Evolutionary conservation across 495 filamentous ascomycete species (phyloP), one percentile per base, ranked within the genome.

Genomic region (Platismatia glauca): DNA sequence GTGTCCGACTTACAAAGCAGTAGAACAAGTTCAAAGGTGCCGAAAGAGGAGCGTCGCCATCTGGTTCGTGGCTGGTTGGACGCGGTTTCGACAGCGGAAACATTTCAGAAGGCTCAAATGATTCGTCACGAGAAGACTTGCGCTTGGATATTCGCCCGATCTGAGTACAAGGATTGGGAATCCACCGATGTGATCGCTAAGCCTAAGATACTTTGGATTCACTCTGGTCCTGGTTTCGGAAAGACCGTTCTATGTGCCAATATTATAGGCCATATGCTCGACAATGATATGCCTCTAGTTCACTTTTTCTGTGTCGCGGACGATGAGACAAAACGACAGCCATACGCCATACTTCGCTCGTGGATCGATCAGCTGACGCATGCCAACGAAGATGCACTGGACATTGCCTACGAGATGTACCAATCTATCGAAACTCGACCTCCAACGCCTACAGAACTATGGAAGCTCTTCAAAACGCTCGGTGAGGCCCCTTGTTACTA

Each of bases 241-340:
- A 73, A 73, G 46, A 73, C 69, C 18, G 52, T 73, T n/a, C 38
- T 73, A 9, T 58, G 64, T 41, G 71, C 71, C 46, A 65, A 62
- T 27, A 60, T 73, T 24, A 41, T 71, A 12, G 37, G 64, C 16
- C 64, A 67, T 62, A 15, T 73, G n/a, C 20, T 44, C n/a, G 33
- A 64, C 16, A 24, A 52, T 18, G 48, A 48, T 8, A 20, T 33
- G 0, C 65, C 62, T 6, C 55, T 70, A 6, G 68, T 62, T 4
- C 70, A 69, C 48, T 72, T 70, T 39, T 72, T 72, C 55, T 72
- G 68, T 57, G 55, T 38, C 11, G 33, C 65, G 24, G 71, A 69
- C 7, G 66, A 72, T 50, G 58, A 64, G n/a, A 31, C 12, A 13
- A 70, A 67, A 46, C 58, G 64, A 27, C 58, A 67, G 29, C 48